Percentiles rank a stretch among this genome's conserved stretches.
phyloP scores from a whole-genome alignment of 768 basidiomycete genomes.

The Boletus sp. region DNA sequence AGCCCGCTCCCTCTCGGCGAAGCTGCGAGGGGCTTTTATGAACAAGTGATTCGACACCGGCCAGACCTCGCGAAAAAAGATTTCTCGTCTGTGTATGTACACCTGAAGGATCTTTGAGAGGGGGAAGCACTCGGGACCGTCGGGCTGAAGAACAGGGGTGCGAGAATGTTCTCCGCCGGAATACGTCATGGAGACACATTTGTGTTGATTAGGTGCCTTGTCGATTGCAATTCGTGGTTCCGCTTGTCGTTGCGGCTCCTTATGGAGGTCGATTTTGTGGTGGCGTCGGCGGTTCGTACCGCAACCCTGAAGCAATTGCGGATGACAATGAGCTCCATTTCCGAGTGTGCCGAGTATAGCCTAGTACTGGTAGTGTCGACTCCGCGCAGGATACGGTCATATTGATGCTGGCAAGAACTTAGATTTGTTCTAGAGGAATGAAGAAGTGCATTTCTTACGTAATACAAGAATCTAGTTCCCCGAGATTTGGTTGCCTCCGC shows the following conservation, averaged over 20 bases:
- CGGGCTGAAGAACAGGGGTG: not conserved
- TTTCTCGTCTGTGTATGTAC: constrained; percentile 78
- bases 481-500: constrained; percentile 25
- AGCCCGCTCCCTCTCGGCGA: constrained; percentile 65
- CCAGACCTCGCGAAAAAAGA: constrained; percentile 69
- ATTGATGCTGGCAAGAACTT: not conserved
- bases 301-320: too few species aligned
- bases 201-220: constrained; percentile 14
- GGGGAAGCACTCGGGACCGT: not conserved
- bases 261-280: not conserved
- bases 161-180: not conserved
- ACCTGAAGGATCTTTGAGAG: constrained; percentile 39
- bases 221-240: not conserved
- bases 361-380: not conserved
- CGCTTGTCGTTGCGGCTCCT: not conserved
- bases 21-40: constrained; percentile 64
- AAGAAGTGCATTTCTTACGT: constrained; percentile 13
- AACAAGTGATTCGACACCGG: constrained; percentile 46
- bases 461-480: constrained; percentile 10
- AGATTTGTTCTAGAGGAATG: too few species aligned
- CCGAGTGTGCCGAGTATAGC: not conserved
- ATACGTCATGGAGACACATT: not conserved
- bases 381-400: not conserved
- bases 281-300: too few species aligned
- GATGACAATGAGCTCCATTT: not conserved